Conservation (phyloP, 1,284 basidiomycete species). For the Laetiporus sulphureus region DNA sequence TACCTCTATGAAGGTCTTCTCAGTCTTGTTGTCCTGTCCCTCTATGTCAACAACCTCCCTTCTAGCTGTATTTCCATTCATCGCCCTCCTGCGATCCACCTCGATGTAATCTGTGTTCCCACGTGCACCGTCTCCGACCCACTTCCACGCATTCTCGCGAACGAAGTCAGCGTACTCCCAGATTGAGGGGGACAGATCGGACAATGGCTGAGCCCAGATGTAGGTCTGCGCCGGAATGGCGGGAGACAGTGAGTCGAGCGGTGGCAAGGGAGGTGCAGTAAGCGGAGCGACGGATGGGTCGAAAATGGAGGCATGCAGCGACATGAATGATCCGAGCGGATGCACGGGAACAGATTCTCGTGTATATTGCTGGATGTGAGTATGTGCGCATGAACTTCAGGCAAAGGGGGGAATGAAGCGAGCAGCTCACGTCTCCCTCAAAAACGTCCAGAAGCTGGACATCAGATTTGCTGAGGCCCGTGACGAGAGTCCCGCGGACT, state of each 20-base stretch:
- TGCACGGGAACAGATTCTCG: slow-evolving; percentile 49
- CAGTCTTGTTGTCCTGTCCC: no score
- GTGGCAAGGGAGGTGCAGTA: slow-evolving; percentile 35
- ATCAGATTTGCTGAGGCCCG: slow-evolving; percentile 54
- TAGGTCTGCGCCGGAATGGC: slow-evolving; percentile 59
- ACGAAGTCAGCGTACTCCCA: slow-evolving; percentile 81
- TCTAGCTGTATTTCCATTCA: slow-evolving; percentile 21
- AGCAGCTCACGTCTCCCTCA: slow-evolving; percentile 62
- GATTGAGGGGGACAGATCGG: slow-evolving; percentile 45
- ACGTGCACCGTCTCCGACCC: slow-evolving; percentile 42
- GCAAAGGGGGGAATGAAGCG: not conserved
- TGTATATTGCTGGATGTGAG: slow-evolving; percentile 57
- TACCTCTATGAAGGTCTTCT: no score
- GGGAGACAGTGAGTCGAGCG: slow-evolving; percentile 25
- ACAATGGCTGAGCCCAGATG: slow-evolving; percentile 48
- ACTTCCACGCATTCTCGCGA: slow-evolving; percentile 61
- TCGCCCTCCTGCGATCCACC: slow-evolving; percentile 34
- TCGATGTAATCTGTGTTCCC: slow-evolving; percentile 36
- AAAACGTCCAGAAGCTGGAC: slow-evolving; percentile 63
- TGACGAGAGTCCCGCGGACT: slow-evolving; percentile 68
- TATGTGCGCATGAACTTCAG: slow-evolving; percentile 1
- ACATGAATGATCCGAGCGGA: slow-evolving; percentile 39
- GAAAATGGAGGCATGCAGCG: slow-evolving; percentile 17
- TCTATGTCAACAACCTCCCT: slow-evolving; percentile 12
- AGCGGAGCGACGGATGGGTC: slow-evolving; percentile 32